Conservation (phyloP, 176 grass and related monocot genomes). For the Ensete glaucum region DNA sequence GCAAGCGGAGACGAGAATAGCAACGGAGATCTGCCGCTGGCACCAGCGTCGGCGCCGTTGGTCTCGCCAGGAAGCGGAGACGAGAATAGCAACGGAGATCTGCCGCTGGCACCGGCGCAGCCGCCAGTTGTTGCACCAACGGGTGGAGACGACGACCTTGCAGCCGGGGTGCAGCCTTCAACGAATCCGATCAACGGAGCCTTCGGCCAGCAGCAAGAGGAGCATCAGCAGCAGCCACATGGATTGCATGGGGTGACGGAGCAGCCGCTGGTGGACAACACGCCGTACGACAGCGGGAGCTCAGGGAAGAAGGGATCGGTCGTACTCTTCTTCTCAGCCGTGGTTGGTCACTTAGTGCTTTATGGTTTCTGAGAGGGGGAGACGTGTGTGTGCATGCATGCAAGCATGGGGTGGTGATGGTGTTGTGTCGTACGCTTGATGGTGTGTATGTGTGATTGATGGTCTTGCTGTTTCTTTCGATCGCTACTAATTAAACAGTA, state of each 20-base stretch:
- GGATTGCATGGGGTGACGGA: conserved; percentile 17
- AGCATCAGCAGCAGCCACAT: background rate
- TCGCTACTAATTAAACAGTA: background rate
- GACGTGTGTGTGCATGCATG: background rate
- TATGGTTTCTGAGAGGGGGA: background rate
- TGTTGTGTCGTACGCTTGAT: background rate
- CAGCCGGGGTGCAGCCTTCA: too few species aligned
- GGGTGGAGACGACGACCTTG: conserved; percentile 11
- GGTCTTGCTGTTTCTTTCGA: background rate
- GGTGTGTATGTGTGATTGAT: background rate
- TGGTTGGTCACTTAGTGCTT: background rate
- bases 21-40: background rate
- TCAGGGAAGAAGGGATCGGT: background rate
- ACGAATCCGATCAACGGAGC: background rate
- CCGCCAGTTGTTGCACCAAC: background rate
- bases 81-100: background rate
- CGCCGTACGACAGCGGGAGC: conserved; percentile 57
- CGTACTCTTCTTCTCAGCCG: background rate
- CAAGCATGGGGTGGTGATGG: background rate
- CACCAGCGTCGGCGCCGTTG: background rate
- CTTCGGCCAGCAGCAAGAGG: conserved; percentile 7
- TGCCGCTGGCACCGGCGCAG: background rate
- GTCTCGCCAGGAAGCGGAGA: conserved; percentile 13
- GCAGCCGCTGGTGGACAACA: conserved; percentile 71
- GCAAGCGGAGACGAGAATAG: background rate